These are phyloP conservation scores for Pichia sp. DNA, from an alignment of 1,139 yeast species.

Conservation along the genomic window DNA sequence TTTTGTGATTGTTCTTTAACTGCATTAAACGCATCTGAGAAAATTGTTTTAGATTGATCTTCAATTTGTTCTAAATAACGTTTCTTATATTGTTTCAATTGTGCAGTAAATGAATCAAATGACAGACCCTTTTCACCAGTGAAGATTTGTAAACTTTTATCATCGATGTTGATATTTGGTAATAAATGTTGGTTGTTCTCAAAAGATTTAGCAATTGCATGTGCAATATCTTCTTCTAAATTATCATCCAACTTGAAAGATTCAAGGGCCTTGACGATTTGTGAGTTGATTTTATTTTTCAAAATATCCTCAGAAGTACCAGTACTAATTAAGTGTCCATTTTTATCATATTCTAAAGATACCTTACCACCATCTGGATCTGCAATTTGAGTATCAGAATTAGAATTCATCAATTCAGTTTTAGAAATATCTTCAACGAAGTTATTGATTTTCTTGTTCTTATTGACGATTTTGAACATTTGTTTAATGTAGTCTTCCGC, in stretches of 20 bases:
- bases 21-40: background rate
- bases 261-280: conserved; percentile 25
- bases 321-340: conserved; percentile 4
- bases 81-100: conserved; percentile 8
- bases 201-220: conserved; percentile 22
- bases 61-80: conserved; percentile 7
- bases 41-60: background rate
- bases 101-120: conserved; percentile 5
- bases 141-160: background rate
- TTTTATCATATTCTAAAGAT: conserved; percentile 2
- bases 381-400: background rate
- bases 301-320: conserved; percentile 11
- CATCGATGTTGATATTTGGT: conserved; percentile 3
- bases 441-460: conserved; percentile 25
- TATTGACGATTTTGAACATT: conserved; percentile 24
- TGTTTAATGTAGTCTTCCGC: conserved; percentile 26
- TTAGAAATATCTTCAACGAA: conserved; percentile 23
- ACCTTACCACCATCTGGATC: conserved; percentile 1
- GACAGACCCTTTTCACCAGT: conserved; percentile 3
- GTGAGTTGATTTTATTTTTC: conserved; percentile 21
- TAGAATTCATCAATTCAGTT: conserved; percentile 10
- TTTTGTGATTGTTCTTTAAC: background rate
- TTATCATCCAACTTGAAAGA: conserved; percentile 23
- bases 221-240: conserved; percentile 23
- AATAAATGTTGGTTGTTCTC: conserved; percentile 15